These are phyloP conservation scores for Ambrosia artemisiifolia DNA, from an alignment of 129 eudicot species.

Conservation along the genomic window DNA sequence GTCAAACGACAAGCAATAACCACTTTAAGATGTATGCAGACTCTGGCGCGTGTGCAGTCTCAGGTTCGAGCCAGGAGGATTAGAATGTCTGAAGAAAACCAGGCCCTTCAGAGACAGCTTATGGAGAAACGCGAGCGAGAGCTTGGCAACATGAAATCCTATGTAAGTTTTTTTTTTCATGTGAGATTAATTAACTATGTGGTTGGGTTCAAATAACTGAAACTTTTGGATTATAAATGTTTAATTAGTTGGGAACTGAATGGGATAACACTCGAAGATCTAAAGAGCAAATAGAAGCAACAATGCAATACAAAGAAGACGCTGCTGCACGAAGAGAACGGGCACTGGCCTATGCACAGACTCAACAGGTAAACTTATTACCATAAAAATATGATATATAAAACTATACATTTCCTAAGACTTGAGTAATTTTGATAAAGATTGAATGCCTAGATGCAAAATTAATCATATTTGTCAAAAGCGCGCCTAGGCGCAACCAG, in stretches of 20 bases:
- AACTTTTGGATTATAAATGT: neutral
- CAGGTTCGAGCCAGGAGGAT: conserved; percentile 63
- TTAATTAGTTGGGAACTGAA: conserved; percentile 19
- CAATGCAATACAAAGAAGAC: conserved; percentile 17
- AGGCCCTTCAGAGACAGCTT: conserved; percentile 54
- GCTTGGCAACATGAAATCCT: conserved; percentile 35
- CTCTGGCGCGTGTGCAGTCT: conserved; percentile 57
- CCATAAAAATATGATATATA: neutral
- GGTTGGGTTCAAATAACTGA: neutral
- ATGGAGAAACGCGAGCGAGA: conserved; percentile 55
- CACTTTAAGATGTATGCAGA: conserved; percentile 62
- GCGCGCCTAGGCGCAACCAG: too few species aligned
- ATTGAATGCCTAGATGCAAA: neutral
- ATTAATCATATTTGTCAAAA: too few species aligned
- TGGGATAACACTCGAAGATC: conserved; percentile 38
- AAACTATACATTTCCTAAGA: neutral
- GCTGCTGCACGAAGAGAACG: conserved; percentile 42
- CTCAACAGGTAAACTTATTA: conserved; percentile 34
- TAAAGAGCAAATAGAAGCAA: conserved; percentile 34
- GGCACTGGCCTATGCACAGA: conserved; percentile 39
- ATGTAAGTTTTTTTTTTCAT: conserved; percentile 3
- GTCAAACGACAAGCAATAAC: conserved; percentile 61
- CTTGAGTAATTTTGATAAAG: neutral
- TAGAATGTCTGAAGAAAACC: conserved; percentile 57
- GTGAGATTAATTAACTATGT: neutral